Evolutionary conservation across 345 rosid species (phyloP), one percentile per base, ranked within the genome.

Genomic region (Pistacia integerrima): DNA sequence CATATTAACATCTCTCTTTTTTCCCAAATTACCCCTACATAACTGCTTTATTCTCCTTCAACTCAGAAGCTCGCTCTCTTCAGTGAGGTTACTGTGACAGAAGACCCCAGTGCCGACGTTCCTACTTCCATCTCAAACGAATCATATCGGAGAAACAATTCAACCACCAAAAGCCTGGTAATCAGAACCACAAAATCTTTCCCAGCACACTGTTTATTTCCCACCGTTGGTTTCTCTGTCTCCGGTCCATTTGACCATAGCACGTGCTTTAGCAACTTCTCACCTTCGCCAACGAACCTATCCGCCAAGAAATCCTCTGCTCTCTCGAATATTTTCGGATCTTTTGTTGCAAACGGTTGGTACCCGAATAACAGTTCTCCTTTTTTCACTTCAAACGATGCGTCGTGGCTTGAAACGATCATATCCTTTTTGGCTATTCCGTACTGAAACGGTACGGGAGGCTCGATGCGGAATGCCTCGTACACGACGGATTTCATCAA

Each of bases 241-340:
- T 96, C 92, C 0, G 92, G 92, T 4, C 99, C 99, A 9, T 96
- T 96, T 0, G 99, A 96, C 99, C 99, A 96, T n/a, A 96, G 60
- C 78, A 96, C 91, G 77, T 96, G 81, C 81, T 72, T 46, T 65
- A 93, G 73, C 79, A 91, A 22, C 84, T 59, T 82, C 88, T 90
- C 94, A 12, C 98, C 98, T 41, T 88, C 92, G 0, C 97, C 94
- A 0, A 88, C 81, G 76, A 93, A 95, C 54, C 99, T 73, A 22
- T 90, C 99, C 41, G 96, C 74, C 14, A 93, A 87, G 77, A 92
- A 95, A 85, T 95, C 92, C 59, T 91, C 94, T 16, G 96, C 76
- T 35, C 83, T 58, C 1, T 87, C 88, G 72, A 95, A 95, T 0
- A 95, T 89, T 75, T 79, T 91, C 77, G 96, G 94, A 58, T 95